Base-by-base conservation (phyloP, 2,329 filamentous ascomycete species). In the Hypomyces perniciosus region DNA sequence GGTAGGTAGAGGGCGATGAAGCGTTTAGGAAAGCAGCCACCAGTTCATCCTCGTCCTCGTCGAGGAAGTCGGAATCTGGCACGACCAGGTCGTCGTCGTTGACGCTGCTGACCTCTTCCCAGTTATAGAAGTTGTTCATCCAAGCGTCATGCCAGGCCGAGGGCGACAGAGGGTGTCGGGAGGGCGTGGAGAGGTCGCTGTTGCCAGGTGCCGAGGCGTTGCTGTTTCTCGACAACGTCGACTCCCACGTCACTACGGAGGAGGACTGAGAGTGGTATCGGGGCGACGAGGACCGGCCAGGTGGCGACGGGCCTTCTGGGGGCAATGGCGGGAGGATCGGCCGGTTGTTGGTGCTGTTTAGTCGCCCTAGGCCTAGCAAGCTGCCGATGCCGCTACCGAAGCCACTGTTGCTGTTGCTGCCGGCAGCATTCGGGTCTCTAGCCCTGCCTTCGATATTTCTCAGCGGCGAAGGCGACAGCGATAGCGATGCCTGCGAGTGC, bases 1-100 rank as follows among this genome's bases (percentile, higher is more conserved):
- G 65, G 45, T 69, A 70, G 10, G 56, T 61, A 20, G 68, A 69
- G 26, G 68, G 68, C 2, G 68, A 70, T 8, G 67, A 69, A 48
- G 68, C 67, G 20, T 20, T 20, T 3, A 20, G 20, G 20, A 20
- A 20, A 20, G 20, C 20, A 20, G 20, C 20, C 20, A 20, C 20
- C 20, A 20, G 20, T 20, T 20, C 20, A 3, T 20, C 20, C 10
- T 67, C 60, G 46, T 52, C 53, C 37, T 63, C 60, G 38, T 57
- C 53, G 28, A 70, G 48, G n/a, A 52, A 56, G 38, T 47, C 48
- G 20, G 69, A 54, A 34, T 59, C 59, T 12, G 56, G 50, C 38
- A 65, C 58, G 27, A 66, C 61, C 33, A 12, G 12, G 33, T 35
- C 33, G 38, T 41, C 38, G 38, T 12, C 29, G 45, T 6, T 26